Evolutionary conservation across 2,329 filamentous ascomycete species (phyloP).

Genomic region (Beauveria australis): DNA sequence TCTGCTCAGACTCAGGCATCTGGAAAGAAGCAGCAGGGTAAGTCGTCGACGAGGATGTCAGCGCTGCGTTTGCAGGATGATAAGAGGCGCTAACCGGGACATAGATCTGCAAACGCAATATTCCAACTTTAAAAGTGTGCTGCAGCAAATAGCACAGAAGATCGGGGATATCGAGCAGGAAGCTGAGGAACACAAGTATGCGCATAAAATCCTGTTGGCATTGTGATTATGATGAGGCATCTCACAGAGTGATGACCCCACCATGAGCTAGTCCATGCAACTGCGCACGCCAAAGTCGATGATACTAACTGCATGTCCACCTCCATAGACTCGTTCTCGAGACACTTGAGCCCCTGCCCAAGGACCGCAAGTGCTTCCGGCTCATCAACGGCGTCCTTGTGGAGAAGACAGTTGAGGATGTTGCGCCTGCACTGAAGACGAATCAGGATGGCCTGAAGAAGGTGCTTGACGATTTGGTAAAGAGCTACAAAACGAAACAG

Average conservation of each 20-base stretch:
- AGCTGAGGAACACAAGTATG: conserved; percentile 95
- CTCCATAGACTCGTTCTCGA: conserved; percentile 77
- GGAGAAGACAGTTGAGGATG: conserved; percentile 87
- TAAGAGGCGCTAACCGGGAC: conserved; percentile 2
- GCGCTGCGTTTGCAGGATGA: neutral
- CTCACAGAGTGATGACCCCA: neutral
- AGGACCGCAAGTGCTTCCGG: conserved; percentile 92
- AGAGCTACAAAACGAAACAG: conserved; percentile 93
- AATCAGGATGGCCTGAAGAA: conserved; percentile 92
- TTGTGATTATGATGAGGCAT: neutral
- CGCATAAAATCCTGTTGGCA: conserved; percentile 17
- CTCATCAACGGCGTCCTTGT: conserved; percentile 97
- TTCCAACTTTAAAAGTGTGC: conserved; percentile 64
- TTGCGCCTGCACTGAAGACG: conserved; percentile 82
- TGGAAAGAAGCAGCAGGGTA: conserved; percentile 68
- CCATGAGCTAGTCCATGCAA: neutral
- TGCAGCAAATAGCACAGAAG: conserved; percentile 91
- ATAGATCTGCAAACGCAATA: conserved; percentile 75
- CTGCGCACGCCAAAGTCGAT: too few species aligned
- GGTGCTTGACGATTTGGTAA: conserved; percentile 86
- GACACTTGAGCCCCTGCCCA: conserved; percentile 73
- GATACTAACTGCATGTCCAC: conserved; percentile 5
- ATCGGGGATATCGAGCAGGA: conserved; percentile 98
- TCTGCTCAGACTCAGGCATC: conserved; percentile 33
- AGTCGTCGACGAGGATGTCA: conserved; percentile 12